A percentile compares a stretch with the other conserved stretches of the same genome.
These are phyloP conservation scores for Zizania palustris DNA, from an alignment of 202 grass and related monocot genomes.

Conservation along the genomic window DNA sequence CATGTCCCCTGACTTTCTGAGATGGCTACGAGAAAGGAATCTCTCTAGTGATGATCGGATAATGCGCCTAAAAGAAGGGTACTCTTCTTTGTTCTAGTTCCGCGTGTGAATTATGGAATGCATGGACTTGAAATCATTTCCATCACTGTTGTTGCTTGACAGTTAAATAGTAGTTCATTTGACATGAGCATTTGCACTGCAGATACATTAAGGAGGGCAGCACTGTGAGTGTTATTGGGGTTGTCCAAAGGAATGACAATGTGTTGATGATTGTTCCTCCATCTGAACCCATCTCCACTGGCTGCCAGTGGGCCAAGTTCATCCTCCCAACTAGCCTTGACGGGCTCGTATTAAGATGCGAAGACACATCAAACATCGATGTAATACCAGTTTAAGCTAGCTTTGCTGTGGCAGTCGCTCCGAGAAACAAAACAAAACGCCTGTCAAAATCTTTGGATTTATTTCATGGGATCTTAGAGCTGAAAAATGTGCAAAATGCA, in stretches of 20 bases:
- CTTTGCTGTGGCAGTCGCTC: constrained; percentile 17
- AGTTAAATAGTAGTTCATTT: constrained; percentile 21
- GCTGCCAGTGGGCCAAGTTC: constrained; percentile 81
- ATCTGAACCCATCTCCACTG: constrained; percentile 58
- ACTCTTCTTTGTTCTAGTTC: constrained; percentile 16
- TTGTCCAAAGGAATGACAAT: constrained; percentile 50
- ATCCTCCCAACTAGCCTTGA: constrained; percentile 62
- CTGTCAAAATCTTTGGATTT: constrained; percentile 51
- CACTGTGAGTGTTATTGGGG: constrained; percentile 75
- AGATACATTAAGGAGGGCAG: constrained; percentile 79
- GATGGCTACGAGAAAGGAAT: constrained; percentile 64
- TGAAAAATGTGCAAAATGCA: constrained; percentile 68
- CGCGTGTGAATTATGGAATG: background rate
- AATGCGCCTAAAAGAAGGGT: constrained; percentile 90
- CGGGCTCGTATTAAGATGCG: constrained; percentile 65
- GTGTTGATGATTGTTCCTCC: constrained; percentile 68
- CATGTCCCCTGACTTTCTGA: constrained; percentile 66
- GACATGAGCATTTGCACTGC: constrained; percentile 5
- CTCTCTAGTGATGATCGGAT: constrained; percentile 61
- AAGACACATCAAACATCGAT: constrained; percentile 68
- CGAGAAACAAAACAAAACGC: constrained; percentile 26
- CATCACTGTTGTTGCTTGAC: background rate
- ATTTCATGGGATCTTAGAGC: constrained; percentile 53
- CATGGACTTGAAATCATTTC: background rate
- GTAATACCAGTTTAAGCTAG: constrained; percentile 74